Base-by-base conservation (phyloP, 192 early-diverging fungal genomes). In the Gamsiella multidivaricata region DNA sequence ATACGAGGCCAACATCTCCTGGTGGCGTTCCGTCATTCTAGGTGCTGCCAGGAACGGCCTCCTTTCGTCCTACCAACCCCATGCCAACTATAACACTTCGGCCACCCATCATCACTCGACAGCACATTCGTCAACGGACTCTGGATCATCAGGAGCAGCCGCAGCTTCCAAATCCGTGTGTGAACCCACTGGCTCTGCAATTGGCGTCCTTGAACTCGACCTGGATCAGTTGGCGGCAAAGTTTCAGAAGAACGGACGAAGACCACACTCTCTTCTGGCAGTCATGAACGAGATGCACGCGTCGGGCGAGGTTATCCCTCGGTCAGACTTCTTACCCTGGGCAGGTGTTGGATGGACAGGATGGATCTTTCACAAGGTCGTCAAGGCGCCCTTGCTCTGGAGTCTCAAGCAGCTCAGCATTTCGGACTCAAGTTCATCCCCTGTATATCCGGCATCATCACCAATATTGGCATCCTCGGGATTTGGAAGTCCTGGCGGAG, bases 11-110 rank as follows among this genome's bases (percentile, higher is more conserved):
- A 84, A 84, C 43, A 39, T 78, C 18, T 43, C 28, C 14, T 84
- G 73, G 72, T 84, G 83, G 83, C 67, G 71, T 22, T 33, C 43
- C 7, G 80, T 80, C 22, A 70, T 84, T 20, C 56, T 84, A 3
- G 66, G 81, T 18, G 61, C 66, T 3, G 63, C 65, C 25, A 61
- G 67, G 26, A 69, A 81, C 23, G 83, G 83, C 2, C 41, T 68
- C 20, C 39, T 78, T 5, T 78, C 74, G 22, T 55, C 45, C 12
- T 78, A 69, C 34, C 65, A 57, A 10, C 54, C 74, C 42, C n/a
- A 41, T 17, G 10, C 53, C 39, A 42, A 34, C 20, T 22, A 15
- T 47, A 0, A 20, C 8, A 33, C 49, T 11, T n/a, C n/a, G 14
- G 23, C 51, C 43, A 3, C 50, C 32, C 15, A 5, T n/a, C 43